Base-by-base conservation (phyloP, 2,329 filamentous ascomycete genomes). In the Penicillium sp. region DNA sequence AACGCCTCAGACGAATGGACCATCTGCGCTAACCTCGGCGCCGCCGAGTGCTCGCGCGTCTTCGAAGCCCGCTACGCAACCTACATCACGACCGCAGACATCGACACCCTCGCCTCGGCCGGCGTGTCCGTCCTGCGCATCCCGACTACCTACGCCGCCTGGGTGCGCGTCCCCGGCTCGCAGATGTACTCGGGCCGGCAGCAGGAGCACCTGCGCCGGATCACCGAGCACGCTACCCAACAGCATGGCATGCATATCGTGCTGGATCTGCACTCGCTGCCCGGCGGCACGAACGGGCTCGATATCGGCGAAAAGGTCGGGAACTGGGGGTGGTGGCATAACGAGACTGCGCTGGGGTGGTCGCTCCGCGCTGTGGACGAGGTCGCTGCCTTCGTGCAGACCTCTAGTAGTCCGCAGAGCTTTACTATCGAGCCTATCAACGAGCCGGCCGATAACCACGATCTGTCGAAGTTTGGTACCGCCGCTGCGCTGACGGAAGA, bases 361-460 rank as follows among this genome's bases (percentile, higher is more conserved):
- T 69, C 66, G 3, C 54, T 70, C 27, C 54, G 63, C 3, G 66
- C 62, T 1, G 59, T 71, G 6, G 62, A 69, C 18, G 56, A 55
- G 1, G 57, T 67, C 2, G 27, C 70, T 6, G 46, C 58, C 10
- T 71, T 69, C 41, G 54, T 71, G 3, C 58, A 62, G 18, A 18
- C 36, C 22, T 65, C 66, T 0, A 52, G 52, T 13, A 56, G 60
- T 0, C 67, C 69, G 3, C 41, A 62, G 36, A 59, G 64, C 13
- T 71, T 64, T 40, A 69, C 64, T 2, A 58, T 70, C 19, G 65
- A 63, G n/a, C 68, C 68, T 1, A 66, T 71, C 54, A 70, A 70
- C 44, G 68, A 71, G 54, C 66, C 69, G 4, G 63, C 62, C 6
- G 67, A 70, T 49, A 66, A 66, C 24, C 47, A 37, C 2, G 56